Base-by-base conservation (phyloP, 169 alveolate species). In the Prorocentrum cordatum region DNA sequence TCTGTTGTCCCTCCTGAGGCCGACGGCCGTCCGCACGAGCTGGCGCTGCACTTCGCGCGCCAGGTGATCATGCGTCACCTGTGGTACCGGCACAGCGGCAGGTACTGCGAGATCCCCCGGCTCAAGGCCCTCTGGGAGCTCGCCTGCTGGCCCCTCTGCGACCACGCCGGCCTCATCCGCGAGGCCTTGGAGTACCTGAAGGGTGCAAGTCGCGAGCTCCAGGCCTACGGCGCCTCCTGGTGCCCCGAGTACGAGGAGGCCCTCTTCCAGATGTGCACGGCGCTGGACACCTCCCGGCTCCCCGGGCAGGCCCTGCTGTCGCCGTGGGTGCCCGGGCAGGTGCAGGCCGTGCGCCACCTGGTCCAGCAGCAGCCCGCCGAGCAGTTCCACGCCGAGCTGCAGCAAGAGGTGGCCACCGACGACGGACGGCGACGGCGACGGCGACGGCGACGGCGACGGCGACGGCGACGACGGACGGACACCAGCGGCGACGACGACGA, bases 271-370 rank as follows among this genome's bases (percentile, higher is more conserved):
- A 64, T 64, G 80, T 80, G 38, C 29, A 9, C 50, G 20, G 90
- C 90, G 4, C 20, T 80, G 1, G 90, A 80, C 58, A 22, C 62
- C 5, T 61, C 80, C 3, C 50, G 45, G 5, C 45, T 80, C 2
- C 90, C 90, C 24, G 62, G 29, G 24, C 90, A 80, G 36, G 90
- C 71, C 12, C 33, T 80, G 68, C 58, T 31, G 54, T 80, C 90
- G 6, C 90, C 90, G 2, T 80, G 90, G 90, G 68, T 80, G 22
- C 90, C 90, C 12, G 90, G 64, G 14, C 90, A 80, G 36, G 90
- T 80, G 90, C 90, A 80, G 35, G 24, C 39, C 5, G 90, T 80
- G 9, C 77, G 90, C 3, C 22, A 62, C 36, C 39, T 80, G 10
- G 90, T 64, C 35, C 90, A 80, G 77, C 90, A 80, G 54, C 79